phyloP scores from a whole-genome alignment of 352 stramenopile species.

The Phytophthora hybrid region DNA sequence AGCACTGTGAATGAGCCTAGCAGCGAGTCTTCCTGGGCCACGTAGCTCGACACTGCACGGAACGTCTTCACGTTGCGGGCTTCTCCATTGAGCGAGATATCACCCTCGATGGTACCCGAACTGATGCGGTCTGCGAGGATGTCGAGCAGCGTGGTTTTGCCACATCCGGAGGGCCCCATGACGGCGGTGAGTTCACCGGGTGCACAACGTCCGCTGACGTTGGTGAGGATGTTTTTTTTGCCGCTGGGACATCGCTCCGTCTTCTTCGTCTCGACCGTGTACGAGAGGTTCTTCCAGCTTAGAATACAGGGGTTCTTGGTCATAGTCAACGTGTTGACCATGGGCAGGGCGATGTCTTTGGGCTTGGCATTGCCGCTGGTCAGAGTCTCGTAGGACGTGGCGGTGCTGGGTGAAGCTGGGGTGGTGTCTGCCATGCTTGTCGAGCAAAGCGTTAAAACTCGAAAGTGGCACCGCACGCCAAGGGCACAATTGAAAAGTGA shows the following conservation, averaged over 20 bases:
- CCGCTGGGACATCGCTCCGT: constrained; percentile 15
- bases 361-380: neutral
- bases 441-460: neutral
- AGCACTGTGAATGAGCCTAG: constrained; percentile 73
- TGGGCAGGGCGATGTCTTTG: constrained; percentile 9
- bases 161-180: constrained; percentile 65
- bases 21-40: constrained; percentile 64
- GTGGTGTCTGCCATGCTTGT: constrained; percentile 17
- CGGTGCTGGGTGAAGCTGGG: constrained; percentile 17
- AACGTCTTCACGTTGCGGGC: constrained; percentile 49
- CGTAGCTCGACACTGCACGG: constrained; percentile 61
- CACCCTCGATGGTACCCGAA: constrained; percentile 44
- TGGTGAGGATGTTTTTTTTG: constrained; percentile 59
- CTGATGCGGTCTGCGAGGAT: constrained; percentile 59
- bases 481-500: constrained; percentile 14
- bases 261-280: constrained; percentile 34
- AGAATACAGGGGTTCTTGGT: constrained; percentile 29
- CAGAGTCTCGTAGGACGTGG: constrained; percentile 24
- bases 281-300: constrained; percentile 34
- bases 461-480: neutral
- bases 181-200: constrained; percentile 71
- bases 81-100: constrained; percentile 56
- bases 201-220: constrained; percentile 59
- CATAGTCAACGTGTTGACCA: neutral
- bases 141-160: constrained; percentile 78